These are phyloP conservation scores for Blastobotrys muscicola DNA, from an alignment of 805 yeast genomes.

Conservation along the genomic window DNA sequence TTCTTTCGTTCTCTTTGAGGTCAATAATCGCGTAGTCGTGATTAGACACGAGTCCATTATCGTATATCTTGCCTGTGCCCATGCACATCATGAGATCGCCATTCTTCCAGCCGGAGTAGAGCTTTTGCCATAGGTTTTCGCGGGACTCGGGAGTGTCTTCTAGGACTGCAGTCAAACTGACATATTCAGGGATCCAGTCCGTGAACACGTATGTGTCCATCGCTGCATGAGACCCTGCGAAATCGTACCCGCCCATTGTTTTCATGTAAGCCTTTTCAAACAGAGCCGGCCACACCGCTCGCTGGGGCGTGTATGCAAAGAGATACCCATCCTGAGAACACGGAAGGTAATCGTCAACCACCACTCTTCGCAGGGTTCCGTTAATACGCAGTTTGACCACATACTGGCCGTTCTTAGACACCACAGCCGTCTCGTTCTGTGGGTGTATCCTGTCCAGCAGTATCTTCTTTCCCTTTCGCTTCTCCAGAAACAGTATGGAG, in stretches of 20 bases:
- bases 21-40: conserved; percentile 65
- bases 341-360: conserved; percentile 42
- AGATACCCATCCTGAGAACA: conserved; percentile 20
- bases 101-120: conserved; percentile 25
- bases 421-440: conserved; percentile 13
- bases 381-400: conserved; percentile 40
- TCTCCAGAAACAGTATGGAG: conserved; percentile 33
- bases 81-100: conserved; percentile 45
- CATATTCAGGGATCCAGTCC: conserved; percentile 67
- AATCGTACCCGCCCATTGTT: conserved; percentile 50
- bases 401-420: conserved; percentile 27
- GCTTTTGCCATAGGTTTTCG: conserved; percentile 27
- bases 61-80: conserved; percentile 49
- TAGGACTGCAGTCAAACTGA: conserved; percentile 19
- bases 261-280: conserved; percentile 69
- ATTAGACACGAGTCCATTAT: conserved; percentile 36
- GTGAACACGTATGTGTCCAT: conserved; percentile 54
- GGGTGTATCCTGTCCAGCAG: conserved; percentile 18
- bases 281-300: conserved; percentile 55
- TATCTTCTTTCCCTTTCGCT: conserved; percentile 11
- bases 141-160: conserved; percentile 11
- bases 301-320: conserved; percentile 28
- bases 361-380: conserved; percentile 42
- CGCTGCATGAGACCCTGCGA: conserved; percentile 68
- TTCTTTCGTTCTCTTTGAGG: conserved; percentile 20